A percentile compares a stretch with the other conserved stretches of the same genome.
Conservation (phyloP, 192 early-diverging fungal species). For the Entomortierella beljakovae region DNA sequence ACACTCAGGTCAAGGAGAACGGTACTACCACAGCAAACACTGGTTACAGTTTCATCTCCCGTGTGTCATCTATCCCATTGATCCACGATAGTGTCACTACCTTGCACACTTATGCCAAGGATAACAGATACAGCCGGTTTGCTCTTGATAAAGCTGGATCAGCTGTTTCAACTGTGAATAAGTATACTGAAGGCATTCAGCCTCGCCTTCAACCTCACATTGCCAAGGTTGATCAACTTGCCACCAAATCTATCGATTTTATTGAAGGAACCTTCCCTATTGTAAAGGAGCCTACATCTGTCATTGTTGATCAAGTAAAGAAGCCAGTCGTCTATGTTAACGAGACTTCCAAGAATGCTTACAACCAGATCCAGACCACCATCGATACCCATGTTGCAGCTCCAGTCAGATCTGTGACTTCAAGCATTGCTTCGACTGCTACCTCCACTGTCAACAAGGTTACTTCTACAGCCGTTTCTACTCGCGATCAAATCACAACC, state of each 20-base stretch:
- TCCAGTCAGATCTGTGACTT: constrained; percentile 68
- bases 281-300: constrained; percentile 68
- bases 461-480: constrained; percentile 42
- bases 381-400: constrained; percentile 64
- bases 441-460: constrained; percentile 13
- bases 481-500: constrained; percentile 39
- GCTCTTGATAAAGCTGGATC: constrained; percentile 44
- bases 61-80: constrained; percentile 65
- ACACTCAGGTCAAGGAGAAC: constrained; percentile 47
- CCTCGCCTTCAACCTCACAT: constrained; percentile 67
- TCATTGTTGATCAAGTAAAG: constrained; percentile 69
- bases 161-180: constrained; percentile 35
- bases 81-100: constrained; percentile 63
- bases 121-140: constrained; percentile 42
- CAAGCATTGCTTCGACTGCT: constrained; percentile 51
- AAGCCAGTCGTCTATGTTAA: constrained; percentile 56
- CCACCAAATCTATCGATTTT: constrained; percentile 71
- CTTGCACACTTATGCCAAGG: constrained; percentile 59
- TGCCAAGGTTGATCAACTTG: constrained; percentile 67
- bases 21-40: constrained; percentile 38
- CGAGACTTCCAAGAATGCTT: constrained; percentile 58
- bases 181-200: constrained; percentile 45
- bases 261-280: constrained; percentile 71
- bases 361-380: constrained; percentile 61
- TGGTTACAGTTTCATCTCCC: constrained; percentile 27